phyloP scores from a whole-genome alignment of 2,329 filamentous ascomycete genomes.

The Cladosporium phlei region DNA sequence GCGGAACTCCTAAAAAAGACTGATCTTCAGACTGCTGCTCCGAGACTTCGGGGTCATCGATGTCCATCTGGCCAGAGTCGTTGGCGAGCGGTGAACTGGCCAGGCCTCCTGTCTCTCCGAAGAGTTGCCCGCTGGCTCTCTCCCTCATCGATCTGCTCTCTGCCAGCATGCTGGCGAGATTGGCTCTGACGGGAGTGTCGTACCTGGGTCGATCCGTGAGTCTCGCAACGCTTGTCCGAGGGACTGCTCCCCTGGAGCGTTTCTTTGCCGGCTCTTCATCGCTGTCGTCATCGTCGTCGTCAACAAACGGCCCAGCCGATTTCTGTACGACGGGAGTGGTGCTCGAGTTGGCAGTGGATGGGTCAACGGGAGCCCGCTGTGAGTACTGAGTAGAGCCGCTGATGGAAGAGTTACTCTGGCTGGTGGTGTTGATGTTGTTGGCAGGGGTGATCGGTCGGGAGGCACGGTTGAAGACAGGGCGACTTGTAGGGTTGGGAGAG shows the following conservation, averaged over 20 bases:
- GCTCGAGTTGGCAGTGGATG: too few relatives aligned
- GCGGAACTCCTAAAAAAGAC: constrained; percentile 12
- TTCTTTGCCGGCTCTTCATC: not conserved
- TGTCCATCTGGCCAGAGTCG: too few relatives aligned
- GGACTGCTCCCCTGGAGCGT: not conserved
- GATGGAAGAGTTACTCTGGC: too few relatives aligned
- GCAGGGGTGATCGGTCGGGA: not conserved
- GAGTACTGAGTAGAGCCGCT: too few relatives aligned
- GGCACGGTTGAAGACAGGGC: not conserved
- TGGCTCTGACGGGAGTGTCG: not conserved
- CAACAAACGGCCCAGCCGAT: not conserved
- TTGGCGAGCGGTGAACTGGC: not conserved
- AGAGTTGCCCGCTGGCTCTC: not conserved
- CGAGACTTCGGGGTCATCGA: too few relatives aligned
- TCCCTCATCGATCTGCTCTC: not conserved
- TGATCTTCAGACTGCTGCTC: not conserved
- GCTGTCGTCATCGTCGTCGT: not conserved
- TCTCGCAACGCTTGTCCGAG: not conserved
- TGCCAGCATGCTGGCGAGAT: not conserved
- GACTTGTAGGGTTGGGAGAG: not conserved
- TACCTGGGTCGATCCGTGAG: not conserved
- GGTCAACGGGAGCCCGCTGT: too few relatives aligned
- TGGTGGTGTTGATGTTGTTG: not conserved
- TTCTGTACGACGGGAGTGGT: not conserved
- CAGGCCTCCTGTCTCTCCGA: not conserved